Conservation (phyloP, 75 land plant species). For the Pinus taeda region DNA sequence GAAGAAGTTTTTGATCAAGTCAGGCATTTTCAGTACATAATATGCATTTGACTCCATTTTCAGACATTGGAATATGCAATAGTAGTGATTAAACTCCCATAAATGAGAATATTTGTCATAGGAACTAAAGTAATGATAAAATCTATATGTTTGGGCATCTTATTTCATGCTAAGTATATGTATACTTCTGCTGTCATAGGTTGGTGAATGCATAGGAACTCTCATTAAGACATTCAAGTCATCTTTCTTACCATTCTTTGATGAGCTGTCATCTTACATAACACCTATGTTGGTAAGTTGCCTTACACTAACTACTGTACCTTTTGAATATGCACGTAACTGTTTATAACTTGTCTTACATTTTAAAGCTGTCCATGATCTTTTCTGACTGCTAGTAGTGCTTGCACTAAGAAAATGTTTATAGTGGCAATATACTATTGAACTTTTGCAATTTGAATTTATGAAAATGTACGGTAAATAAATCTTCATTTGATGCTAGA, state of each 20-base stretch:
- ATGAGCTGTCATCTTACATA: slow-evolving; percentile 62
- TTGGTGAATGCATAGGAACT: slow-evolving; percentile 80
- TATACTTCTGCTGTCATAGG: slow-evolving; percentile 25
- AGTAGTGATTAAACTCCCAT: background rate
- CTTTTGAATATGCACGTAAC: background rate
- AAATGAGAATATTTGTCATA: background rate
- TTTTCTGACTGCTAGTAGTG: background rate
- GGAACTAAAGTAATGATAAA: background rate
- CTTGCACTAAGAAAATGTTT: background rate
- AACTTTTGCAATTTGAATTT: background rate
- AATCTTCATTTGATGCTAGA: too few relatives aligned
- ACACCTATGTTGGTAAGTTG: slow-evolving; percentile 81
- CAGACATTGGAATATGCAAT: too few relatives aligned
- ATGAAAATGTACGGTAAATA: background rate
- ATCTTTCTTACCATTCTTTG: slow-evolving; percentile 78
- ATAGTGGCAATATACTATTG: background rate
- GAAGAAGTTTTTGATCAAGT: slow-evolving; percentile 90
- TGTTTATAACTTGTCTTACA: background rate
- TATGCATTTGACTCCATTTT: background rate
- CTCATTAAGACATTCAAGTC: slow-evolving; percentile 64
- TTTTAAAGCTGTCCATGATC: background rate
- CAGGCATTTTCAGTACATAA: slow-evolving; percentile 4
- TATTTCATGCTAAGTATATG: background rate
- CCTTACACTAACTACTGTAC: background rate
- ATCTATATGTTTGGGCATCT: background rate